Base-by-base conservation (phyloP, 495 filamentous ascomycete species). In the Platismatia glauca region DNA sequence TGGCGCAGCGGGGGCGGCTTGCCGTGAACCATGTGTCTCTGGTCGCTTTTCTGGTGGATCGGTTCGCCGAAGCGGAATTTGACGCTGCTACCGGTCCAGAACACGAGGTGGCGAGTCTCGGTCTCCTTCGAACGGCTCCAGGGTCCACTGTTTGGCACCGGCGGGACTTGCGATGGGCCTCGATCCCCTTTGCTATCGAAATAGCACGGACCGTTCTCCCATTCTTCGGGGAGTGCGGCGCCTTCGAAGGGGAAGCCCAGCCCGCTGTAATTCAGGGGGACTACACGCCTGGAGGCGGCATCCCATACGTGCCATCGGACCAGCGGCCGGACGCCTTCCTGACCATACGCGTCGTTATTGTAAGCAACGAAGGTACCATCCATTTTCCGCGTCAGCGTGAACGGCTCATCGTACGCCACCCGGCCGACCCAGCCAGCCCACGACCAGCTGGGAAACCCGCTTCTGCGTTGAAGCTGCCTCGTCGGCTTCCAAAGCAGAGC, bases 381-480 rank as follows among this genome's bases (percentile, higher is more conserved):
- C 16, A 38, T 58, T 18, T 22, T 58, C 55, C 55, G 34, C n/a
- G 35, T 41, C 20, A 58, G 8, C 55, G n/a, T 58, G 55, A 58
- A 58, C 35, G 33, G 55, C 55, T 38, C 55, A 41, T 58, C 44
- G 50, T 62, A 57, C 33, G 41, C 60, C 22, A 62, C 48, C 9
- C 60, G 43, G 43, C 60, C 60, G 37, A 37, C 35, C 60, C 60
- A 62, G 43, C 60, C 60, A n/a, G 50, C 22, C 60, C 60, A 62
- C n/a, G 39, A 52, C 60, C 60, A 62, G 41, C 39, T 56, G 24
- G 60, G 60, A 57, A 62, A 62, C 12, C 50, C 50, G 4, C 41
- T 33, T 35, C 44, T 59, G 31, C 41, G 52, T 56, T 38, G 16
- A 31, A 57, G 27, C 13, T 55, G 39, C n/a, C 55, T 43, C 33